Evolutionary conservation across 805 yeast species (phyloP).

Genomic region (Metschnikowia gelsemii): DNA sequence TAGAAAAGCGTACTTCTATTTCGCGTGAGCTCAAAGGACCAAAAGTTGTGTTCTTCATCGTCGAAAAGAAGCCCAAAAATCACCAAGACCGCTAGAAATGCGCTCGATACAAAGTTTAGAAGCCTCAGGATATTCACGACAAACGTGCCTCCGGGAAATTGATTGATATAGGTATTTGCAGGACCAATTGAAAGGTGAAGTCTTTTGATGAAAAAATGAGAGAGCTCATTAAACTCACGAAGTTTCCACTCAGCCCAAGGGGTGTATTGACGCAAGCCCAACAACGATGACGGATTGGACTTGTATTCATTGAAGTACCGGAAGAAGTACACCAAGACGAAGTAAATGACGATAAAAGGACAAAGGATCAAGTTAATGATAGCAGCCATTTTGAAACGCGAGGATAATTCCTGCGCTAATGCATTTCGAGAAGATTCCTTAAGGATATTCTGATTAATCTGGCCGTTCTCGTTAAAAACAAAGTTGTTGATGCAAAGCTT

Average conservation of each 20-base stretch:
- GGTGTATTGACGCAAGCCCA: constrained; percentile 75
- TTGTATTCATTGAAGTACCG: constrained; percentile 91
- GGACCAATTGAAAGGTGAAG: constrained; percentile 73
- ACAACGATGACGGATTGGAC: constrained; percentile 77
- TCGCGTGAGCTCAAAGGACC: constrained; percentile 82
- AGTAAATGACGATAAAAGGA: constrained; percentile 83
- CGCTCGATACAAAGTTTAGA: constrained; percentile 70
- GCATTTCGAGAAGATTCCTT: constrained; percentile 68
- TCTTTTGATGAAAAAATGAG: constrained; percentile 81
- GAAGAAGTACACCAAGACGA: constrained; percentile 79
- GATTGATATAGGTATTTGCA: constrained; percentile 81
- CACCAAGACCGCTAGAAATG: constrained; percentile 79
- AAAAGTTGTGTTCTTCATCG: constrained; percentile 74
- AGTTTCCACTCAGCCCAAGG: constrained; percentile 95
- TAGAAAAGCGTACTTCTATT: constrained; percentile 84
- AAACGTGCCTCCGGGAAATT: constrained; percentile 77
- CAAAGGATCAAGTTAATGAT: constrained; percentile 76
- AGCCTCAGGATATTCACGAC: constrained; percentile 38
- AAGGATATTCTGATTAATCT: constrained; percentile 66
- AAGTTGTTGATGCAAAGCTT: constrained; percentile 84
- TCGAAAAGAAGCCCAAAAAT: constrained; percentile 69
- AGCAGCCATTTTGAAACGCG: constrained; percentile 86
- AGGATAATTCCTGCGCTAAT: constrained; percentile 65
- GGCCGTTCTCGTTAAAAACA: constrained; percentile 81
- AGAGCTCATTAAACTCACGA: constrained; percentile 89